Evolutionary conservation across 352 stramenopile species (phyloP).

Genomic region (Plasmopara viticola): DNA sequence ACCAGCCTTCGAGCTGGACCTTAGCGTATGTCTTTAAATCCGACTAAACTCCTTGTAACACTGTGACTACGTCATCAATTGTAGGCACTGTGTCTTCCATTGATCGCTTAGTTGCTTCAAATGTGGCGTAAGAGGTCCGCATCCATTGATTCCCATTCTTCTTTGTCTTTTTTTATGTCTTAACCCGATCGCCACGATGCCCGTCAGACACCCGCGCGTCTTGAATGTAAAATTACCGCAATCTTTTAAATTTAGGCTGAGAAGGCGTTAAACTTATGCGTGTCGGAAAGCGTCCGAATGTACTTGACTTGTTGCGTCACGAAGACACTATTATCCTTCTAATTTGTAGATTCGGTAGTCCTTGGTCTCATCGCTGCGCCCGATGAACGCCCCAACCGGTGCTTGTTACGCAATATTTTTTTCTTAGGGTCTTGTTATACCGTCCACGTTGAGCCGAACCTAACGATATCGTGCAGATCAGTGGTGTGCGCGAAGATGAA

Average conservation of each 20-base stretch:
- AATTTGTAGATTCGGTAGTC: neutral
- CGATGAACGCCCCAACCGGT: neutral
- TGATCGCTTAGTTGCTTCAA: neutral
- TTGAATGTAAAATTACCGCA: neutral
- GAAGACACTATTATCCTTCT: neutral
- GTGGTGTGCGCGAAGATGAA: neutral
- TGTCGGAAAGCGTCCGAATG: neutral
- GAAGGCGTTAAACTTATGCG: neutral
- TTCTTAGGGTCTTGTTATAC: neutral
- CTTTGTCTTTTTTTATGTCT: too few species aligned
- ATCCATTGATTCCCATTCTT: too few species aligned
- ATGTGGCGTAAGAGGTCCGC: neutral
- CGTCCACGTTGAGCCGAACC: neutral
- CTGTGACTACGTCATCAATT: neutral
- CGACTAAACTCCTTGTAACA: neutral
- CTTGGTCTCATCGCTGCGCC: neutral
- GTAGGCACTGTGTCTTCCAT: neutral
- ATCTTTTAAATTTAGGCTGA: neutral
- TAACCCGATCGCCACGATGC: too few species aligned
- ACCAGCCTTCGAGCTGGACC: neutral
- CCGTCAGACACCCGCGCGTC: too few species aligned
- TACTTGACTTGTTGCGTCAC: neutral
- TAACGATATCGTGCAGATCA: neutral
- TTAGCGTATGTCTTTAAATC: neutral
- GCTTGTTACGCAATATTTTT: neutral